phyloP scores from a whole-genome alignment of 805 yeast genomes.

The Metschnikowia similis region DNA sequence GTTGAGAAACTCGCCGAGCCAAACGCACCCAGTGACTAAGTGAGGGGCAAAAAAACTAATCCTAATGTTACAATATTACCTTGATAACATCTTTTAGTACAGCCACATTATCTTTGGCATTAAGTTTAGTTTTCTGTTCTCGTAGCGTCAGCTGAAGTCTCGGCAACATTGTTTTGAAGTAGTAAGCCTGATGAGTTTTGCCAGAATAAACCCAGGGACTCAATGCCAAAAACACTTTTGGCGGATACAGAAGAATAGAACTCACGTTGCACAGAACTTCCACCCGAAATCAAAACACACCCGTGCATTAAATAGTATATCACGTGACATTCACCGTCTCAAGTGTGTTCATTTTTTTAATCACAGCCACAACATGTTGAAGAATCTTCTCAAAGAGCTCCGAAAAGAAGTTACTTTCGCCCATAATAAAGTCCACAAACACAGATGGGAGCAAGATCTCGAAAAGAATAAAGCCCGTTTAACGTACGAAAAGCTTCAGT shows the following conservation, averaged over 20 bases:
- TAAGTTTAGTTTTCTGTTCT: too few species aligned
- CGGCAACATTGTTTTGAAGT: too few species aligned
- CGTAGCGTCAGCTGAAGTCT: too few species aligned
- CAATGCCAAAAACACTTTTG: background rate
- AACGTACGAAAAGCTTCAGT: slow-evolving; percentile 46
- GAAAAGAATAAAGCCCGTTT: slow-evolving; percentile 45
- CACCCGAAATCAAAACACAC: background rate
- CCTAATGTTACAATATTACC: too few species aligned
- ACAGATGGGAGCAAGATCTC: slow-evolving; percentile 36
- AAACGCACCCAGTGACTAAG: background rate
- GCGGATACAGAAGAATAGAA: background rate
- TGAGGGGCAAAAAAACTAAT: background rate
- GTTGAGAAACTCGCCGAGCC: slow-evolving; percentile 2
- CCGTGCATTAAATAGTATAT: background rate
- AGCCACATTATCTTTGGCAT: too few species aligned
- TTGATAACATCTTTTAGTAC: too few species aligned
- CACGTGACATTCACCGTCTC: background rate
- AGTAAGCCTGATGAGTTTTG: too few species aligned
- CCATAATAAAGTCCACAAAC: slow-evolving; percentile 31
- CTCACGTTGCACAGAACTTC: too few species aligned
- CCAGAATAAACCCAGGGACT: background rate
- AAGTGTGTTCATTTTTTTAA: background rate
- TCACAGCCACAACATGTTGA: slow-evolving; percentile 8
- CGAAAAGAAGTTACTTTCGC: slow-evolving; percentile 38
- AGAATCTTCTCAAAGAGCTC: slow-evolving; percentile 22